Base-by-base conservation (phyloP, 2,329 filamentous ascomycete species). In the Cladosporium austrohemisphaericum region DNA sequence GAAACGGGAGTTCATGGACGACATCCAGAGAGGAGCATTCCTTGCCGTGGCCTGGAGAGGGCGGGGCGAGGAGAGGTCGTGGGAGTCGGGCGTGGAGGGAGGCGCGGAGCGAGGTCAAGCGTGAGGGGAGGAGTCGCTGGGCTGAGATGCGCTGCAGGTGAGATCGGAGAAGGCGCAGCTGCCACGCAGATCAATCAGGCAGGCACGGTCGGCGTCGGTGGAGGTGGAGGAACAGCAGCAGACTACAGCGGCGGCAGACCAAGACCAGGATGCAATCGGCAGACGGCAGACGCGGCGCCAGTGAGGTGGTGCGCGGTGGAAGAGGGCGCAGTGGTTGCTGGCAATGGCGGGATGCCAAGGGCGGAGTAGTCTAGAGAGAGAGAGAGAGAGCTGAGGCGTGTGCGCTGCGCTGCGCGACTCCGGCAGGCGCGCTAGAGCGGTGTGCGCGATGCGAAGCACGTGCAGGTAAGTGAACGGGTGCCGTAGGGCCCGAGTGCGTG, bases 1-100 rank as follows among this genome's bases (percentile, higher is more conserved):
- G 70, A 88, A 81, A 72, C 85, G 83, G 69, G 81, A 80, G 77
- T 87, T 88, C 81, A 86, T 80, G 78, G 83, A 87, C 79, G 80
- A 86, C 84, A 87, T 86, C 76, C 41, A 53, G 48, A 49, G 46
- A 41, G 46, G 38, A 49, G 46, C 46, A 49, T 49, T 49, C 46
- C 36, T 49, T 41, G 46, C 46, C 46, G 46, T 13, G 5, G 41
- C 41, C 41, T 35, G 29, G 9, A 25, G 28, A 35, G 41, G 41
- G 41, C 41, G 41, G 32, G 44, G 44, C 25, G 44, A 38, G 44
- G 44, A 47, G 25, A 10, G n/a, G n/a, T n/a, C n/a, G n/a, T n/a
- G n/a, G n/a, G n/a, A n/a, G n/a, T n/a, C n/a, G n/a, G 14, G 2
- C 14, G 25, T 5, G 8, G 43, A 35, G 33, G 18, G 23, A 31